Base-by-base conservation (phyloP, 139 green algal species). In the Haematococcus sp. region DNA sequence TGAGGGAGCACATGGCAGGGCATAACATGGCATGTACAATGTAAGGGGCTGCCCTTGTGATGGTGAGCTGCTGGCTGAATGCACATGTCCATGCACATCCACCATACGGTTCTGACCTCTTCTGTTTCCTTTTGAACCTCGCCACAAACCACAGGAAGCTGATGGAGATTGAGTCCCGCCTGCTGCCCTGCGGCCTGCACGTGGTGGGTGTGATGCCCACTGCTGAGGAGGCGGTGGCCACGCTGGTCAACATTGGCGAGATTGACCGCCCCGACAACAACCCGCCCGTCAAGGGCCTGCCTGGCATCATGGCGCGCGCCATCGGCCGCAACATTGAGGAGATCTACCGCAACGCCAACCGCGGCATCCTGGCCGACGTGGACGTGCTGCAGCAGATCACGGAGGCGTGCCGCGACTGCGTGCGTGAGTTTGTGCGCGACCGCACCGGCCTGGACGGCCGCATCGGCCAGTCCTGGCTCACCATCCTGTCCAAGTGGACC, bases 131-230 rank as follows among this genome's bases (percentile, higher is more conserved):
- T n/a, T n/a, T n/a, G n/a, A n/a, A n/a, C n/a, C n/a, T n/a, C n/a
- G n/a, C n/a, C 40, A 7, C 34, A 63, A 63, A 7, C 40, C 11
- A 11, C 40, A 49, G 81, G 33, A 90, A 91, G 91, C 88, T 99
- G 54, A 99, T 99, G 95, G 96, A 99, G 89, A 99, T 99, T 68
- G 95, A 99, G 91, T 95, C 87, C 35, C 86, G 95, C 40, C 91
- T 99, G 80, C 91, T 99, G 83, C 95, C 95, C 31, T 98, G 95
- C 81, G 95, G 95, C 40, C 91, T 99, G 81, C 95, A 99, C 81
- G 82, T 99, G 2, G 92, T 99, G 55, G 95, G 95, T 69, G 84
- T 82, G 64, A 88, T 92, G 0, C 95, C 95, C 60, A 94, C 90
- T 25, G 94, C 95, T 16, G 87, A 92, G 70, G 95, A 99, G 88